Base-by-base conservation (phyloP, 441 rosid genomes). In the Aleurites moluccanus region DNA sequence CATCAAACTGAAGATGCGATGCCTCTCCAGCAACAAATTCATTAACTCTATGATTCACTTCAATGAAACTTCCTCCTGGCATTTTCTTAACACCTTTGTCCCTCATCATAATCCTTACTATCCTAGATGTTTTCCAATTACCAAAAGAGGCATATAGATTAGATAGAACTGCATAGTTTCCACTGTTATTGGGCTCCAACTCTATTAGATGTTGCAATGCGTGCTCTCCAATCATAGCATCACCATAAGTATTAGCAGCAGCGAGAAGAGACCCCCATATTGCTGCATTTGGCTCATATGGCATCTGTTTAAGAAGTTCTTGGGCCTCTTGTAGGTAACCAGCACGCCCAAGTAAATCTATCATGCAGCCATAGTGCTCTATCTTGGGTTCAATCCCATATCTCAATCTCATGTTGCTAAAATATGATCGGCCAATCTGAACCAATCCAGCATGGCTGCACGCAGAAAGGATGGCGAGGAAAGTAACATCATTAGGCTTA, bases 191-290 rank as follows among this genome's bases (percentile, higher is more conserved):
- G 18, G 95, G 92, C 81, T 93, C 98, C 77, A 93, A 57, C 83
- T 70, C 65, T 42, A 83, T 74, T 73, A 91, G 76, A 75, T 85
- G 85, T 72, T 64, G 80, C 83, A 90, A 55, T 60, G 92, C 91
- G 68, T 69, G 68, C 81, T 86, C 90, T 74, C 88, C 96, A n/a
- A 90, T 83, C 78, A 80, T 79, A 68, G 80, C 81, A 72, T 87
- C 86, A 47, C 83, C 87, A 84, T 90, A 87, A 70, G 77, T 83
- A 78, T 75, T 83, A 16, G 96, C 84, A 77, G 96, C 87, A 72
- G 91, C 86, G 61, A 90, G 97, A 63, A 90, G 87, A 49, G 94
- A 87, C 38, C 93, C 97, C 95, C 97, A 91, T 69, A 88, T 84
- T 64, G 95, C 88, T 10, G 91, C 91, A 72, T 86, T 90, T 21